Evolutionary conservation across 1,139 yeast genomes (phyloP).

Genomic region (Ogataea hybrid): DNA sequence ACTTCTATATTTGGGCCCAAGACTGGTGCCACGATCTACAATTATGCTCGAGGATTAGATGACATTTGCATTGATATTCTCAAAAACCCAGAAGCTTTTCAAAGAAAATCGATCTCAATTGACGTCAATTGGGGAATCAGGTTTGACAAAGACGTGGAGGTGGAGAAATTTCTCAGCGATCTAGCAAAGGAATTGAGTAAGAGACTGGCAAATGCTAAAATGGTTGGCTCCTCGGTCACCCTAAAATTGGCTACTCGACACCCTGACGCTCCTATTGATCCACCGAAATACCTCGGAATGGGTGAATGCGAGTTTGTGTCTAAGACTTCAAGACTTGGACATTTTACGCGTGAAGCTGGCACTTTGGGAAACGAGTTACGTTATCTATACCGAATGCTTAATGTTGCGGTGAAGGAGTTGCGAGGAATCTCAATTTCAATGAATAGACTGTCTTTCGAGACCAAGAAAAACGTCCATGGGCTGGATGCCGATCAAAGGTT

Average conservation of each 20-base stretch:
- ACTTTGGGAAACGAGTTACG: conserved; percentile 60
- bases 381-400: conserved; percentile 52
- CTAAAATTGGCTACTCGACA: conserved; percentile 67
- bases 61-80: conserved; percentile 51
- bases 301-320: conserved; percentile 71
- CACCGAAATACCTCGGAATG: conserved; percentile 81
- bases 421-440: conserved; percentile 79
- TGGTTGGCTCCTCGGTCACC: conserved; percentile 57
- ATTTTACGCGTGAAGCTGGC: conserved; percentile 62
- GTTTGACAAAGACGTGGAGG: conserved; percentile 57
- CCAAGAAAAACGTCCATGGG: conserved; percentile 21
- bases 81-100: conserved; percentile 42
- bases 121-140: conserved; percentile 93
- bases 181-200: conserved; percentile 58
- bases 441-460: conserved; percentile 48
- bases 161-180: conserved; percentile 58
- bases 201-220: conserved; percentile 47
- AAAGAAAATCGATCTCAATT: conserved; percentile 76
- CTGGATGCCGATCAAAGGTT: conserved; percentile 39
- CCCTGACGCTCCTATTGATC: conserved; percentile 63
- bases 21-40: conserved; percentile 61
- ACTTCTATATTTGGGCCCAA: conserved; percentile 59
- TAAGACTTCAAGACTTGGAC: conserved; percentile 60
- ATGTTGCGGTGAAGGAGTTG: conserved; percentile 57
- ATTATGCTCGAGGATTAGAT: conserved; percentile 69